A percentile compares a stretch with the other conserved stretches of the same genome.
Evolutionary conservation across 2,329 filamentous ascomycete species (phyloP).

Genomic region (Grosmannia clavigera): DNA sequence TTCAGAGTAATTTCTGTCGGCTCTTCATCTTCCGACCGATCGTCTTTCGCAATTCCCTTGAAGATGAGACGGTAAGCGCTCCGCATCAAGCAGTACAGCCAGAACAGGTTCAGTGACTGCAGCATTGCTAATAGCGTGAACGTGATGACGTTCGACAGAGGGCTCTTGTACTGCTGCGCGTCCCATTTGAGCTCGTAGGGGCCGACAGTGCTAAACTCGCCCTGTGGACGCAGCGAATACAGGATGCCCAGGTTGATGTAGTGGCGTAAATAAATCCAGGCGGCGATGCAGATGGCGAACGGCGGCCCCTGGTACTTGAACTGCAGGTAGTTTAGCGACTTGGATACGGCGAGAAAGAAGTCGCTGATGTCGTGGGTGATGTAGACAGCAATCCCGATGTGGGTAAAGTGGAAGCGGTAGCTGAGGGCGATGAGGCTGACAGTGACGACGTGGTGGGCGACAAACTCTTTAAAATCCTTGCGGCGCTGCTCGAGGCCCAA

Average conservation of each 20-base stretch:
- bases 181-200: constrained; percentile 69
- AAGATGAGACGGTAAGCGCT: constrained; percentile 63
- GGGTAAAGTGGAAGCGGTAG: constrained; percentile 94
- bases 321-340: constrained; percentile 84
- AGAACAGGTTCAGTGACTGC: constrained; percentile 69
- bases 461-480: constrained; percentile 90
- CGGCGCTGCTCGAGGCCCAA: constrained; percentile 82
- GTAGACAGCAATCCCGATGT: constrained; percentile 87
- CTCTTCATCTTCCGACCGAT: constrained; percentile 57
- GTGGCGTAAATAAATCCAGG: constrained; percentile 86
- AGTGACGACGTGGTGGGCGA: constrained; percentile 84
- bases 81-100: constrained; percentile 65
- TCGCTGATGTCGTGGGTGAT: constrained; percentile 90
- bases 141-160: constrained; percentile 55
- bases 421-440: constrained; percentile 71
- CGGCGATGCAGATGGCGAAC: constrained; percentile 67
- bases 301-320: constrained; percentile 64
- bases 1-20: constrained; percentile 26
- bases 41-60: constrained; percentile 51
- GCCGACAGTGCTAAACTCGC: constrained; percentile 58
- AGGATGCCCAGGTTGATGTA: constrained; percentile 70
- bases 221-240: constrained; percentile 52
- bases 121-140: constrained; percentile 50
- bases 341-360: constrained; percentile 91
- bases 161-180: constrained; percentile 65